Conservation (phyloP, 495 filamentous ascomycete species). For the Podospora fimiseda region DNA sequence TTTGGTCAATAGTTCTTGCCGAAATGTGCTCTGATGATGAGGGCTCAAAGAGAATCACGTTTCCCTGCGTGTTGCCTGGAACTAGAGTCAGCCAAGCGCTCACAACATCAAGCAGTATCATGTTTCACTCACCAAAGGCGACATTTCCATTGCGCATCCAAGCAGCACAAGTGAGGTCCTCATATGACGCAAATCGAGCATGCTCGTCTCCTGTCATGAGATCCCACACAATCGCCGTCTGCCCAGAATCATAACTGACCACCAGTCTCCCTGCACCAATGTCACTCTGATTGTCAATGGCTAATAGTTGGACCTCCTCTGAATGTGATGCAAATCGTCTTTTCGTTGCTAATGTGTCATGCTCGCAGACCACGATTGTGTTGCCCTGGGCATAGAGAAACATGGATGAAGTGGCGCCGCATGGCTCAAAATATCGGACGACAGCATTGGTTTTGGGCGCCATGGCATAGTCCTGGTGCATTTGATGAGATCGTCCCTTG, state of each 20-base stretch:
- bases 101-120: constrained; percentile 7
- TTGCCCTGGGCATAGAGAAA: constrained; percentile 80
- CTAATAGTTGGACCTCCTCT: constrained; percentile 74
- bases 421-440: constrained; percentile 66
- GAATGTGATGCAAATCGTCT: constrained; percentile 78
- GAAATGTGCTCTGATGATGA: constrained; percentile 90
- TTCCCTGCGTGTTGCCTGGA: constrained; percentile 80
- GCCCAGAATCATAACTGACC: constrained; percentile 86
- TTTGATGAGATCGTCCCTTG: constrained; percentile 35
- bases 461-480: constrained; percentile 42
- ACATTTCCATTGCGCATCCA: constrained; percentile 99
- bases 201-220: constrained; percentile 86
- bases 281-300: constrained; percentile 90
- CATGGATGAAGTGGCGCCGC: constrained; percentile 78
- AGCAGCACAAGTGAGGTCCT: constrained; percentile 72
- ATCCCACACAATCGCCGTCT: constrained; percentile 96
- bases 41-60: constrained; percentile 91
- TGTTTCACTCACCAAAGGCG: constrained; percentile 68
- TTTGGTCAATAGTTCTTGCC: constrained; percentile 83
- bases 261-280: constrained; percentile 76
- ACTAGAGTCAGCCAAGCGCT: constrained; percentile 9
- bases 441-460: constrained; percentile 45
- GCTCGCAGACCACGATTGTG: constrained; percentile 72
- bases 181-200: constrained; percentile 83
- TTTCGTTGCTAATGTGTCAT: constrained; percentile 88